Evolutionary conservation across 805 yeast genomes (phyloP), one percentile per base, ranked within the genome.

Genomic region (Kodamaea jinghongensis): DNA sequence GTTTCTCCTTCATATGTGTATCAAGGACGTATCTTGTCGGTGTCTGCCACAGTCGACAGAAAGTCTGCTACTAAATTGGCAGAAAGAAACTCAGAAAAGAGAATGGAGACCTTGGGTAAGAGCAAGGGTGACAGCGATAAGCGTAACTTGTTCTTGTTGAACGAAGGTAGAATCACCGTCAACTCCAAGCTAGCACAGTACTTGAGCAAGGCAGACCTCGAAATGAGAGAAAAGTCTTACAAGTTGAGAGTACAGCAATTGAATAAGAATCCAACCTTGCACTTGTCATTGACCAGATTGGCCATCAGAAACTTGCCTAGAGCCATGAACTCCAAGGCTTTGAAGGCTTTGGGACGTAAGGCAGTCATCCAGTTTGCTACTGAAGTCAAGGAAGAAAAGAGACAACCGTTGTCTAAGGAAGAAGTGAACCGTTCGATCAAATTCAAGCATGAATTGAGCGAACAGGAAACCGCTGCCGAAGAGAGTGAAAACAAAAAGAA

Each of bases 231-330:
- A 45, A 82, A 89, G 59, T 87, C 96, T 0, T 88, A 79, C 63
- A 76, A 83, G 49, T 69, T 87, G 56, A 78, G 99, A 65, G 89
- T 86, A 31, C 87, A 87, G 54, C 97, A 91, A 67, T 76, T 93
- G 54, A 82, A 84, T 59, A 86, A 86, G 52, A 93, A 91, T 62
- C 96, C 98, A 13, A 71, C 93, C 9, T 71, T 93, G 55, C 98
- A 91, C 71, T 68, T 93, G 44, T 87, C 96, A n/a, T 68, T 91
- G 65, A 91, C 98, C 1, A 81, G 99, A 70, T 76, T 93, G 59
- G 99, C 99, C 7, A 78, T 93, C 43, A 78, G 99, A 66, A 93
- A 93, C 59, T 65, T 93, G 37, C 99, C 99, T 32, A 79, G 98
- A 60, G 81, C 95, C 10, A 81, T 93, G 93, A 84, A 79, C 44